Percentiles rank a stretch among this genome's conserved stretches.
These are phyloP conservation scores for Auricularia auricula-judae DNA, from an alignment of 768 basidiomycete species.

Conservation along the genomic window DNA sequence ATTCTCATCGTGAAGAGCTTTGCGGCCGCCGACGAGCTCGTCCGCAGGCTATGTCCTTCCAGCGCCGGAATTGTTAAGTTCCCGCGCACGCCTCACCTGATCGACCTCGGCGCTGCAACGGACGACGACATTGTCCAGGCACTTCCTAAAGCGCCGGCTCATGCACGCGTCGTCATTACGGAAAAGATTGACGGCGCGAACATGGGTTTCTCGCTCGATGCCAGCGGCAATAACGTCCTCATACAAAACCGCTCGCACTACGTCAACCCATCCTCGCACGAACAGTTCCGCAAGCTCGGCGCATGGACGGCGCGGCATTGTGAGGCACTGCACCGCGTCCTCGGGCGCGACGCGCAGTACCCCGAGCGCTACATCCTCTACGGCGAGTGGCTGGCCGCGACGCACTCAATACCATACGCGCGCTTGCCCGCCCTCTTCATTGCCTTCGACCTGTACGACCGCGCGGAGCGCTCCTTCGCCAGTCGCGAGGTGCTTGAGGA, in stretches of 20 bases:
- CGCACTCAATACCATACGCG: slow-evolving; percentile 49
- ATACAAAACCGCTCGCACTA: slow-evolving; percentile 57
- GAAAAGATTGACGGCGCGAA: slow-evolving; percentile 62
- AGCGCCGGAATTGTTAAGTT: slow-evolving; percentile 37
- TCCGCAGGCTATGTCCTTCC: slow-evolving; percentile 31
- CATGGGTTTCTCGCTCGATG: slow-evolving; percentile 50
- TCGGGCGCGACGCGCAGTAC: slow-evolving; percentile 36
- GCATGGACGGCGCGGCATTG: slow-evolving; percentile 42
- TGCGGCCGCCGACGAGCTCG: slow-evolving; percentile 36
- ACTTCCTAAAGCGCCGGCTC: neutral
- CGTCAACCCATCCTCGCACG: slow-evolving; percentile 43
- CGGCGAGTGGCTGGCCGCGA: slow-evolving; percentile 55
- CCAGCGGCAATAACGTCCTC: slow-evolving; percentile 32
- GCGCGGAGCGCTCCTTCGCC: slow-evolving; percentile 30
- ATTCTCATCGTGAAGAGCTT: slow-evolving; percentile 40
- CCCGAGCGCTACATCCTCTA: slow-evolving; percentile 48
- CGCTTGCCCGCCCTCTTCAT: slow-evolving; percentile 44
- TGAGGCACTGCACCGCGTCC: slow-evolving; percentile 29
- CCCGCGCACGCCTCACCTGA: slow-evolving; percentile 48
- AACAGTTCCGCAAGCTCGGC: slow-evolving; percentile 49
- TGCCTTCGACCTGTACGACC: slow-evolving; percentile 51
- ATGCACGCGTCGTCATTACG: slow-evolving; percentile 34
- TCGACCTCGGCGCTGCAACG: slow-evolving; percentile 46
- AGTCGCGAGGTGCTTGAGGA: slow-evolving; percentile 24
- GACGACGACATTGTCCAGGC: slow-evolving; percentile 36